phyloP scores from a whole-genome alignment of 2,329 filamentous ascomycete genomes.

The Ophiocordyceps camponoti-floridani region DNA sequence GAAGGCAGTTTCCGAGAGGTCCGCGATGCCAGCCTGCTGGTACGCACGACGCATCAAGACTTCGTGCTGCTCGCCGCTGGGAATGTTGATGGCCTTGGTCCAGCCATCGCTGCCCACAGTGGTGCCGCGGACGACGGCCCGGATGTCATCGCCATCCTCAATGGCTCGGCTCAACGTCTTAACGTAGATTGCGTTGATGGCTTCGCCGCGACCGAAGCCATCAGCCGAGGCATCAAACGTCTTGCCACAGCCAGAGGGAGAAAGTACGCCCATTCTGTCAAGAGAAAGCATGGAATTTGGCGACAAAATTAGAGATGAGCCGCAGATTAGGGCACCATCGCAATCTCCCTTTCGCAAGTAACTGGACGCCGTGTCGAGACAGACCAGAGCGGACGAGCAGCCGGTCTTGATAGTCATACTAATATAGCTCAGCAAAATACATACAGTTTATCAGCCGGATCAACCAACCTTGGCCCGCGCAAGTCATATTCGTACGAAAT shows the following conservation, averaged over 20 bases:
- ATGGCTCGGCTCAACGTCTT: constrained; percentile 23
- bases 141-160: constrained; percentile 14
- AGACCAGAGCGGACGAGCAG: constrained; percentile 1
- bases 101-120: constrained; percentile 19
- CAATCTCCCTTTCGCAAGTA: not conserved
- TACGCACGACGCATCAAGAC: constrained; percentile 13
- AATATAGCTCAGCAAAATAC: too few species aligned
- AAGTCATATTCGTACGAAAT: constrained; percentile 2
- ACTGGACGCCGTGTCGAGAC: constrained; percentile 1
- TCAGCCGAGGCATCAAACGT: constrained; percentile 12
- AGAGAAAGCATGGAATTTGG: constrained; percentile 3
- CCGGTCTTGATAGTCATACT: constrained; percentile 1
- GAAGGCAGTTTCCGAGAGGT: constrained; percentile 4
- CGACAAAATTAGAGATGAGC: constrained; percentile 4
- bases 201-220: constrained; percentile 26
- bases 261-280: constrained; percentile 2
- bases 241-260: constrained; percentile 9
- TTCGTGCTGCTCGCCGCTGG: constrained; percentile 13
- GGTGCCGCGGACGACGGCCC: constrained; percentile 10
- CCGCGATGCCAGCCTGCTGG: constrained; percentile 3
- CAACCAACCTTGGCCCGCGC: constrained; percentile 1
- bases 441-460: too few species aligned
- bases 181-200: constrained; percentile 14
- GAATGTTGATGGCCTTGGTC: constrained; percentile 20
- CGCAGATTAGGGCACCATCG: not conserved